Conservation (phyloP, 116 monocot species). For the Papilionanthe hybrid region DNA sequence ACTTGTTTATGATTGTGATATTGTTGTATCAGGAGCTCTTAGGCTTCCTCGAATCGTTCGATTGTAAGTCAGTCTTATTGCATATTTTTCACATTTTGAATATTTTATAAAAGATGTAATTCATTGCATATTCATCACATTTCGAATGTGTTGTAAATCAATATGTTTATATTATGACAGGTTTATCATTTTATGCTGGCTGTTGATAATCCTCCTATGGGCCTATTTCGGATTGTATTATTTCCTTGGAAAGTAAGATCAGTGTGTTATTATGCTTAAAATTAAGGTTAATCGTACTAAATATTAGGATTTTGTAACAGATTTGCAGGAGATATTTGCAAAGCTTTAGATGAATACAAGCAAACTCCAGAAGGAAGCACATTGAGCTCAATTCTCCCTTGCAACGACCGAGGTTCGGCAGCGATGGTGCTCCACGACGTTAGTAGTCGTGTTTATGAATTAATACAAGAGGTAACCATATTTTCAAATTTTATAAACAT, state of each 20-base stretch:
- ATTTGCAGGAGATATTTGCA: constrained; percentile 78
- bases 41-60: constrained; percentile 22
- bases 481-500: background rate
- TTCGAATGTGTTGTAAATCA: too few relatives aligned
- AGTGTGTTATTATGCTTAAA: background rate
- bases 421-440: constrained; percentile 36
- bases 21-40: constrained; percentile 39
- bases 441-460: constrained; percentile 41
- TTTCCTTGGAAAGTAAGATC: constrained; percentile 71
- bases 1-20: background rate
- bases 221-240: constrained; percentile 71
- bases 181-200: constrained; percentile 64
- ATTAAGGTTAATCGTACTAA: background rate
- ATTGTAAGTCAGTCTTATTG: constrained; percentile 42
- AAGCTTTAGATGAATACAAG: constrained; percentile 64
- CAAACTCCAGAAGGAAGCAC: constrained; percentile 62
- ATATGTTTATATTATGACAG: constrained; percentile 28
- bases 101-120: background rate
- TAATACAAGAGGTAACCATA: constrained; percentile 55
- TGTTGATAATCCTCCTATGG: constrained; percentile 71
- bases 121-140: too few relatives aligned
- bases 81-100: background rate
- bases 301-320: constrained; percentile 19
- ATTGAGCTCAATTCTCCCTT: constrained; percentile 66
- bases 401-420: constrained; percentile 38